Evolutionary conservation across 1,284 basidiomycete species (phyloP), one percentile per base, ranked within the genome.

Genomic region (Irpex lacteus): DNA sequence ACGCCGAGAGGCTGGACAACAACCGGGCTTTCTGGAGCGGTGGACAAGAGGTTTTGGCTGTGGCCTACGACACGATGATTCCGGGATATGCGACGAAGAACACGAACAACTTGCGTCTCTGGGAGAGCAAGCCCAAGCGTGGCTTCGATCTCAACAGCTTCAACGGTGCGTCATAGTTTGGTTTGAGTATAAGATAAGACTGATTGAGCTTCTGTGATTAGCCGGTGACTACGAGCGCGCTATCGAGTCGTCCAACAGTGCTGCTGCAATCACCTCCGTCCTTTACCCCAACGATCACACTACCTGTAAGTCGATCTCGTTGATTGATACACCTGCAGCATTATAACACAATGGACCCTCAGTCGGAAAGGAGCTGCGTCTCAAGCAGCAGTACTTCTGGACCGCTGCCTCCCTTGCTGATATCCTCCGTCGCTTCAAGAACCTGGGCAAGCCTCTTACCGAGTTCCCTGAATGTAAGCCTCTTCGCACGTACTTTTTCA

Each of bases 331-430:
- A 44, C 26, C 2, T 26, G 26, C 26, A 26, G 2, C 26, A 26
- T 26, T 3, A 26, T 26, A 44, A 11, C 40, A 62, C 57, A 64
- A 44, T 53, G 65, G 38, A 65, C 11, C 32, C 15, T 34, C 64
- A 92, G 90, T 90, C 64, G 95, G 95, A 67, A 97, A 97, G 76
- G 92, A 95, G 75, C 81, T 97, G 36, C 89, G 95, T 65, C 83
- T 98, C 69, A 96, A 97, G 81, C 95, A 98, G 72, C 95, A 98
- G 77, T 96, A 95, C 78, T 94, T 95, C 79, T 94, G 92, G 92
- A 93, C 91, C 38, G 90, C 92, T 19, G 94, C 93, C 21, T 91
- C 88, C 74, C 82, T 96, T 47, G 85, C 88, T 63, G 95, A 98
- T 74, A 97, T 98, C 71, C 75, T 96, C 61, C 85, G 92, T 61